These are phyloP conservation scores for Boletus pseudo-olivaceus DNA, from an alignment of 768 basidiomycete genomes.

Conservation along the genomic window DNA sequence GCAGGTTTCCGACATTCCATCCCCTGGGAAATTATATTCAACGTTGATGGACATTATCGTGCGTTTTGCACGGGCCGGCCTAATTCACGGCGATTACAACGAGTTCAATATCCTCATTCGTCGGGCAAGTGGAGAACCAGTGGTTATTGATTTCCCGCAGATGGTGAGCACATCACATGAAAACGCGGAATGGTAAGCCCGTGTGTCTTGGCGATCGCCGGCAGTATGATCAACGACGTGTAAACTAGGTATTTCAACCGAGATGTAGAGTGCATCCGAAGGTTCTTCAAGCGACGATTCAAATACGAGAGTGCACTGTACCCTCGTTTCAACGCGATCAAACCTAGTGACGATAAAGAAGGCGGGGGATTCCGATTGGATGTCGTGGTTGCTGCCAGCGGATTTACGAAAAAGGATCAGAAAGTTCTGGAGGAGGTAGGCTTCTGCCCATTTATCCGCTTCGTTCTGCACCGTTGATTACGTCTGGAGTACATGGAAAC, in stretches of 20 bases:
- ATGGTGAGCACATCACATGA: constrained; percentile 97
- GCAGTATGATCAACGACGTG: constrained; percentile 6
- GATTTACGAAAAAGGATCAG: constrained; percentile 83
- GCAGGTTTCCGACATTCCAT: constrained; percentile 78
- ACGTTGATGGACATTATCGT: constrained; percentile 93
- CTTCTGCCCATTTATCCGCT: constrained; percentile 19
- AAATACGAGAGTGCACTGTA: constrained; percentile 88
- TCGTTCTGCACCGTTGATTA: constrained; percentile 21
- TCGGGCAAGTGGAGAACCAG: constrained; percentile 67
- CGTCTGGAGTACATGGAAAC: constrained; percentile 63
- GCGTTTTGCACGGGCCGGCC: constrained; percentile 85
- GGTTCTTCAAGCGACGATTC: constrained; percentile 88
- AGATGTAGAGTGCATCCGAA: constrained; percentile 94
- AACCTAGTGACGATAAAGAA: constrained; percentile 33
- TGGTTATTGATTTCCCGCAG: constrained; percentile 98
- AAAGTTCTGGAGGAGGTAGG: constrained; percentile 79
- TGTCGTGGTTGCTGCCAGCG: constrained; percentile 90
- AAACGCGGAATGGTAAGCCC: constrained; percentile 88
- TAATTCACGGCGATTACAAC: constrained; percentile 99
- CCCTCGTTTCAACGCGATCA: constrained; percentile 67
- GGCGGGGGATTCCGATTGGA: constrained; percentile 72
- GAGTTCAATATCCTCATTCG: constrained; percentile 98
- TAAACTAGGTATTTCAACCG: constrained; percentile 91
- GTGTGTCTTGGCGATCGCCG: constrained; percentile 10
- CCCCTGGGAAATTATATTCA: constrained; percentile 89